These are phyloP conservation scores for Lathyrus sativus DNA, from an alignment of 306 rosid genomes.

Conservation along the genomic window DNA sequence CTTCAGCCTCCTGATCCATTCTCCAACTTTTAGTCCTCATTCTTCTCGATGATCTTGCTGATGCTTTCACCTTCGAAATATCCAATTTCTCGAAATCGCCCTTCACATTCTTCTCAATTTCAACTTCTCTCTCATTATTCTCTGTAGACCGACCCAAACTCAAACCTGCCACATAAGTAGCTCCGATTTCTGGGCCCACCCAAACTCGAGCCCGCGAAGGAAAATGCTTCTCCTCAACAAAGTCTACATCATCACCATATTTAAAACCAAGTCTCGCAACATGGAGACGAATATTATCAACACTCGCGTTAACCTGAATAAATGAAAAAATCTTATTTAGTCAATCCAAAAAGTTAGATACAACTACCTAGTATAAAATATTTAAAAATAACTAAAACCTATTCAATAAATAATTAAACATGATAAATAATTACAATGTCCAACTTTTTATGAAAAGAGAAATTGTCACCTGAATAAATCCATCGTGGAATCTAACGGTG, in stretches of 20 bases:
- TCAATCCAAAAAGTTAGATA: too few species aligned
- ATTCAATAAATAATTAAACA: too few species aligned
- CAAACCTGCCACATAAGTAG: constrained; percentile 67
- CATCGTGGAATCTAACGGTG: constrained; percentile 60
- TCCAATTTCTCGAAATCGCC: constrained; percentile 51
- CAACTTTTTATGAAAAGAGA: too few species aligned
- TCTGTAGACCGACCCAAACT: constrained; percentile 81
- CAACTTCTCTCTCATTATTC: constrained; percentile 65
- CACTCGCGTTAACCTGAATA: constrained; percentile 73
- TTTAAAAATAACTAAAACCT: too few species aligned
- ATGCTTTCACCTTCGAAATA: constrained; percentile 47
- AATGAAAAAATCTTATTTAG: not conserved
- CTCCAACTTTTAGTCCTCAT: constrained; percentile 64
- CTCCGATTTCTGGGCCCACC: constrained; percentile 91
- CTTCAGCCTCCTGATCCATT: constrained; percentile 88
- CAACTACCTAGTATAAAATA: too few species aligned
- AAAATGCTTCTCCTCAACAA: constrained; percentile 66
- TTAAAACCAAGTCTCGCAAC: constrained; percentile 64
- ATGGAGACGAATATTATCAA: constrained; percentile 73
- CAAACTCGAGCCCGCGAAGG: constrained; percentile 73
- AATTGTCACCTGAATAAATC: constrained; percentile 57
- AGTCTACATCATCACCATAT: constrained; percentile 49
- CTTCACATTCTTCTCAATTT: constrained; percentile 53
- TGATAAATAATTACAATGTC: too few species aligned
- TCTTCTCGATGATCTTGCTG: constrained; percentile 48